phyloP scores from a whole-genome alignment of 2,329 filamentous ascomycete species.

The Metarhizium robertsii region DNA sequence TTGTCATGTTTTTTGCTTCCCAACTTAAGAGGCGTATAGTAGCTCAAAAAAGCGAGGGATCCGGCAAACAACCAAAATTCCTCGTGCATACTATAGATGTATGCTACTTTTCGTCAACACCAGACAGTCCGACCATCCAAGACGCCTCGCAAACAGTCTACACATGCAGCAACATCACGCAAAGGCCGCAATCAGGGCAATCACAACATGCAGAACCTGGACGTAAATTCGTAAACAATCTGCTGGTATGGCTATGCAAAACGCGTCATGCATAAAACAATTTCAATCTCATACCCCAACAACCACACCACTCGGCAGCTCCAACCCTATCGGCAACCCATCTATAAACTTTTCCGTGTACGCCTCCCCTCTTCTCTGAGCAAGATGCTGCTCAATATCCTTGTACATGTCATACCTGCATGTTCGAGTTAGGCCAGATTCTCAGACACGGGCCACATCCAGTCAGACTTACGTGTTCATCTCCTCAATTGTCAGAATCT shows the following conservation, averaged over 20 bases:
- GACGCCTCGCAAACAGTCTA: no score
- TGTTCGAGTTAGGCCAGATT: neutral
- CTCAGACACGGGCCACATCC: neutral
- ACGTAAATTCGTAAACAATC: neutral
- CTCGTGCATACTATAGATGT: no score
- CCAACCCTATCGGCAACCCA: constrained; percentile 37
- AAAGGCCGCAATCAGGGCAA: no score
- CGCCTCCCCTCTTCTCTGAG: constrained; percentile 18
- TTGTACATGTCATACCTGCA: constrained; percentile 48
- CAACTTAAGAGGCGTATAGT: no score
- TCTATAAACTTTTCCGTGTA: constrained; percentile 29
- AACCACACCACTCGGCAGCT: constrained; percentile 38
- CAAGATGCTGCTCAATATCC: constrained; percentile 42
- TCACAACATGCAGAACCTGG: neutral
- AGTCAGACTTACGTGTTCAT: constrained; percentile 49
- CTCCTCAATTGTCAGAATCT: constrained; percentile 58
- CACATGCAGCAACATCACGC: no score
- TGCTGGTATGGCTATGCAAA: no score
- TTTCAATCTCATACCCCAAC: constrained; percentile 12
- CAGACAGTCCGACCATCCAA: no score
- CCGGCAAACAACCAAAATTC: no score
- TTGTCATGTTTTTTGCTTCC: no score
- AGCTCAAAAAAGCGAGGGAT: no score
- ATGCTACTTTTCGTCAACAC: no score
- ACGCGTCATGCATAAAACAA: no score